Base-by-base conservation (phyloP, 331 rosid genomes). In the Quercus phellos region DNA sequence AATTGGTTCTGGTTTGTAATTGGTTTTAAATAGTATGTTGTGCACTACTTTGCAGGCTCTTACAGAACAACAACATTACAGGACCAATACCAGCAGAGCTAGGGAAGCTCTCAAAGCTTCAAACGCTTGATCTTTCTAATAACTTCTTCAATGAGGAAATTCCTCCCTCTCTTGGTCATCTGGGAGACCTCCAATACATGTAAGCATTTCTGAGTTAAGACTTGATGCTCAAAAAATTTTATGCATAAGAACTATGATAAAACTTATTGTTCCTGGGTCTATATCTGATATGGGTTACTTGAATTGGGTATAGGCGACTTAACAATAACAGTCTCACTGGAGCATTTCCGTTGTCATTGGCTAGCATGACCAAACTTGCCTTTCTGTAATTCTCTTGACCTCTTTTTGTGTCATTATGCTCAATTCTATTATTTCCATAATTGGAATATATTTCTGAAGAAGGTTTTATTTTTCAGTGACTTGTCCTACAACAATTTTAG, bases 401-500 rank as follows among this genome's bases (percentile, higher is more conserved):
- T 67, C 66, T 32, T 32, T 46, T 66, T 66, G 6, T 66, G 1
- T n/a, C 51, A 17, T n/a, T 18, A 6, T n/a, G 43, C 24, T 2
- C 51, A 66, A 32, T 66, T 66, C 26, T 32, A n/a, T 72, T 14
- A 74, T 72, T 74, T 58, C 3, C 69, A 64, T 27, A 55, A 73
- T 21, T 51, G 68, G 8, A 79, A 18, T 42, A 17, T 66, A 4
- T 73, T 75, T 38, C 81, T 80, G 32, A 88, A 61, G 55, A 73
- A 46, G 59, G 67, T 76, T 79, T 81, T 42, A 72, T 34, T 19
- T 70, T 75, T 81, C 87, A 88, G 91, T 66, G 91, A 88, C 74
- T 81, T 88, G 83, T 88, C 91, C 79, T 88, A 70, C 86, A 88
- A 88, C 74, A 88, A 85, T 83, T 76, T 88, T 11, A 88, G 85